Evolutionary conservation across 108 stramenopile species (phyloP).

Genomic region (Pseudonitzschia delicatissima): DNA sequence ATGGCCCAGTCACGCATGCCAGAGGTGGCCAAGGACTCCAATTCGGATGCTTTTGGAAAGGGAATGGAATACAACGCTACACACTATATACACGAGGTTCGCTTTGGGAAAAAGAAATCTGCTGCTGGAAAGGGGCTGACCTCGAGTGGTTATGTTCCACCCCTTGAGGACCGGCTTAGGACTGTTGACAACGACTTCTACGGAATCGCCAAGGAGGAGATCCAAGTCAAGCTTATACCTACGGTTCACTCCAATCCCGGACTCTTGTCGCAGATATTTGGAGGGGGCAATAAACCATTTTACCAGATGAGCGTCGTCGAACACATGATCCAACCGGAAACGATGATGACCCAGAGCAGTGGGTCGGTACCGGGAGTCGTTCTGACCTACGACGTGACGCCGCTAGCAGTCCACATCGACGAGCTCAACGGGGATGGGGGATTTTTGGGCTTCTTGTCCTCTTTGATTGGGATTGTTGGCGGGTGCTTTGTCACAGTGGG

Average conservation of each 20-base stretch:
- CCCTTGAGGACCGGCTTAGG: slow-evolving; percentile 47
- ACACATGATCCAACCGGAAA: slow-evolving; percentile 71
- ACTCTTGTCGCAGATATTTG: slow-evolving; percentile 16
- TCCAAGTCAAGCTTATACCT: slow-evolving; percentile 69
- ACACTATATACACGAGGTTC: slow-evolving; percentile 70
- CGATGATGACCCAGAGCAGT: slow-evolving; percentile 52
- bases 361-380: slow-evolving; percentile 56
- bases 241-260: slow-evolving; percentile 51
- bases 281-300: slow-evolving; percentile 14
- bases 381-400: slow-evolving; percentile 77
- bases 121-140: slow-evolving; percentile 4
- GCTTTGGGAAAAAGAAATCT: slow-evolving; percentile 64
- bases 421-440: slow-evolving; percentile 48
- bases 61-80: slow-evolving; percentile 40
- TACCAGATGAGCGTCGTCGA: slow-evolving; percentile 63
- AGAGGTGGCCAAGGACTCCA: slow-evolving; percentile 6
- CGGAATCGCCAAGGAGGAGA: slow-evolving; percentile 62
- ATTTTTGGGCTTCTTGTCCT: slow-evolving; percentile 71
- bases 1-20: slow-evolving; percentile 13
- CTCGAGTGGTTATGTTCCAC: slow-evolving; percentile 38
- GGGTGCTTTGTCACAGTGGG: slow-evolving; percentile 87
- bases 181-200: slow-evolving; percentile 63
- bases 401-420: slow-evolving; percentile 68
- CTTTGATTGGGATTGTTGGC: slow-evolving; percentile 77
- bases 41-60: not conserved